These are phyloP conservation scores for Rhizopus stolonifer DNA, from an alignment of 371 early-diverging fungal genomes.

Conservation along the genomic window DNA sequence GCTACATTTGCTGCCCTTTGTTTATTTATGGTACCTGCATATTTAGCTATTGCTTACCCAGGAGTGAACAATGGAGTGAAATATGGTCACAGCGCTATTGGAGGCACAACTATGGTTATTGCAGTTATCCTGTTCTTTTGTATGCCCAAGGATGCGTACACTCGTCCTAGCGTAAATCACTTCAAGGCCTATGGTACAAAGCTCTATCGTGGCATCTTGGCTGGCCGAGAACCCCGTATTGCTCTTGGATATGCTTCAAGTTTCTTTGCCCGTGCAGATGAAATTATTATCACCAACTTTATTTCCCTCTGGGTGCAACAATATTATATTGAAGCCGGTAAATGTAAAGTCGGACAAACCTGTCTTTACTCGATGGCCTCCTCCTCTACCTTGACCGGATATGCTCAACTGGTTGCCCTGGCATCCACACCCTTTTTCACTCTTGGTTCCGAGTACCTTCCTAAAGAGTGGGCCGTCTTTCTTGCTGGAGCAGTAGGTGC, in stretches of 20 bases:
- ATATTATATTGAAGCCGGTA: slow-evolving; percentile 56
- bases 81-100: slow-evolving; percentile 36
- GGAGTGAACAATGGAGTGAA: slow-evolving; percentile 27
- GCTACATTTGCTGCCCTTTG: slow-evolving; percentile 49
- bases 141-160: slow-evolving; percentile 32
- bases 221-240: slow-evolving; percentile 59
- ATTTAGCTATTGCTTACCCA: slow-evolving; percentile 18
- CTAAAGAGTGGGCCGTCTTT: slow-evolving; percentile 48
- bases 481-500: slow-evolving; percentile 62
- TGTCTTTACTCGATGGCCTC: slow-evolving; percentile 50
- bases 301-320: slow-evolving; percentile 75
- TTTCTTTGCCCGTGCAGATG: slow-evolving; percentile 76
- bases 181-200: slow-evolving; percentile 6
- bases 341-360: slow-evolving; percentile 37
- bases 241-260: slow-evolving; percentile 60
- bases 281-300: slow-evolving; percentile 71
- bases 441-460: slow-evolving; percentile 41
- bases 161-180: slow-evolving; percentile 12
- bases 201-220: slow-evolving; percentile 29
- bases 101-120: slow-evolving; percentile 36
- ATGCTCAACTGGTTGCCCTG: slow-evolving; percentile 71
- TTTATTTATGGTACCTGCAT: slow-evolving; percentile 44
- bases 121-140: slow-evolving; percentile 35
- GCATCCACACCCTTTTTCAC: slow-evolving; percentile 70
- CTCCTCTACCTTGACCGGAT: slow-evolving; percentile 64